Base-by-base conservation (phyloP, 1,284 basidiomycete genomes). In the Tremellales sp. region DNA sequence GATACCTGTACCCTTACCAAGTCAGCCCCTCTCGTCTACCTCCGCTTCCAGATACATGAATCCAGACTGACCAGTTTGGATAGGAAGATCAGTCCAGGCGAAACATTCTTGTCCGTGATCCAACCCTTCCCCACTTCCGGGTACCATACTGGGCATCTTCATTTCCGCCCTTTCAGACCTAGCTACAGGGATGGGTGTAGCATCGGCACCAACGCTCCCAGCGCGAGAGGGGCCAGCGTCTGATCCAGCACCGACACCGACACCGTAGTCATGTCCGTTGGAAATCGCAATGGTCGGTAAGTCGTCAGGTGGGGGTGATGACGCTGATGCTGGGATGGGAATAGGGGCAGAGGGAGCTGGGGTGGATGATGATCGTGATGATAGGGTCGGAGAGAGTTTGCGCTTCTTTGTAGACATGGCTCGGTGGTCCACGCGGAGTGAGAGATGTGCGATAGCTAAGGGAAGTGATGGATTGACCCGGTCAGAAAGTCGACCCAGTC, bases 1-100 rank as follows among this genome's bases (percentile, higher is more conserved):
- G 56, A 56, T 79, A 79, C 23, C 76, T 68, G 55, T 68, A 79
- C 13, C 43, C 54, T 55, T 21, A 36, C 10, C 33, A 15, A 11
- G 13, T 25, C 24, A 46, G 24, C 40, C 19, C 12, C 12, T 12
- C n/a, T n/a, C n/a, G n/a, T n/a, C n/a, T n/a, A n/a, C n/a, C n/a
- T n/a, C n/a, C n/a, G n/a, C n/a, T 22, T 24, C 19, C 21, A 44
- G 22, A 8, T 8, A 36, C 23, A 39, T 15, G 2, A 29, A 17
- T 21, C 37, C 19, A 19, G 17, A 45, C 65, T n/a, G 39, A 65
- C 70, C 67, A 25, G 53, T 54, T 56, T 71, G 69, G 62, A 69
- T 68, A 11, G 72, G 70, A 21, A 75, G 48, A 51, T 73, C 72
- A 22, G 58, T 54, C 70, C 70, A 75, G 3, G 60, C 35, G 49